Evolutionary conservation across 169 alveolate genomes (phyloP).

Genomic region (Plasmodium inui): DNA sequence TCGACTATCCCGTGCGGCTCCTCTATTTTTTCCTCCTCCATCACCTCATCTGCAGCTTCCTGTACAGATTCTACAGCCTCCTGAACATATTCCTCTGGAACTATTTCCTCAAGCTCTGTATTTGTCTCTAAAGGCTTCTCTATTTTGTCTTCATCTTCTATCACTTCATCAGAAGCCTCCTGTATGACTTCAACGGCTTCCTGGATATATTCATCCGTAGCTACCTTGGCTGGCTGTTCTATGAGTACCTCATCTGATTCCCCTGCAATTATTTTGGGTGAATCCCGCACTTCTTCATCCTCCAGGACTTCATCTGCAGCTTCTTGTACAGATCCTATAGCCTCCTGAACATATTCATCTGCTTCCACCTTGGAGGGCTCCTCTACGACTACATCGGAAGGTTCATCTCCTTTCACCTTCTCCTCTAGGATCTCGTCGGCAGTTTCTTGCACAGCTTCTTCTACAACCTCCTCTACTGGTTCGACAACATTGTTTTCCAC

Average conservation of each 20-base stretch:
- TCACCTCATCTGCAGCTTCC: background rate
- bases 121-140: background rate
- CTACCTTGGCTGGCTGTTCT: background rate
- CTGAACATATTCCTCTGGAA: background rate
- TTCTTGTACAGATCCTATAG: background rate
- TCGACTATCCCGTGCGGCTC: background rate
- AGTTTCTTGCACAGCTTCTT: background rate
- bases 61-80: background rate
- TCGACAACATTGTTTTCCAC: background rate
- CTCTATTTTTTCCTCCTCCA: background rate
- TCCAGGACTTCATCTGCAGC: background rate
- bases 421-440: background rate
- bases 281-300: background rate
- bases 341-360: background rate
- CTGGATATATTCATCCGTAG: background rate
- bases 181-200: background rate
- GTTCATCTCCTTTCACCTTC: background rate
- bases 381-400: background rate
- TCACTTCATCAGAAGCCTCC: background rate
- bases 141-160: background rate
- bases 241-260: background rate
- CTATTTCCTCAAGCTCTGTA: background rate
- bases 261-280: background rate
- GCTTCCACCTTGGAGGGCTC: background rate
- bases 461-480: conserved; percentile 12